phyloP scores from a whole-genome alignment of 257 asterid species.

The Primulina huaijiensis region DNA sequence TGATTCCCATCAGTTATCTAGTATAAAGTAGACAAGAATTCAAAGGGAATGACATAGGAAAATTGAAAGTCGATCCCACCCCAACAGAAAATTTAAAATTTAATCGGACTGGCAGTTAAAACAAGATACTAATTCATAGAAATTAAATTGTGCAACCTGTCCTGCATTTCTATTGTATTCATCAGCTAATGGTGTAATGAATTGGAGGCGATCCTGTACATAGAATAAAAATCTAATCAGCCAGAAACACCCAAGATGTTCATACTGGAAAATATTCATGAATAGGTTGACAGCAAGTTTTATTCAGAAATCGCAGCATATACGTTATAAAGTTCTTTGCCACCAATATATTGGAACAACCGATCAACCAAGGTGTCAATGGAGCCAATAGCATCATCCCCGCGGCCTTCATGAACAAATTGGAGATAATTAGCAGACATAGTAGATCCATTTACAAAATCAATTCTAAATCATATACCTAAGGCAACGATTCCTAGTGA shows the following conservation, averaged over 20 bases:
- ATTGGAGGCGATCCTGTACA: constrained; percentile 57
- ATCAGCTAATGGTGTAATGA: constrained; percentile 45
- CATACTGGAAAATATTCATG: constrained; percentile 13
- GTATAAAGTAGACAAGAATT: constrained; percentile 26
- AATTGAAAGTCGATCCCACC: constrained; percentile 6
- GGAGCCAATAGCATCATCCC: constrained; percentile 85
- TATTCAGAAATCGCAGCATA: constrained; percentile 23
- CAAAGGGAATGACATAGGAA: constrained; percentile 22
- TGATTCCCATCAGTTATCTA: constrained; percentile 68
- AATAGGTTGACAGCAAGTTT: constrained; percentile 20
- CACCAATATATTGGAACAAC: constrained; percentile 78
- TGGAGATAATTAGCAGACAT: constrained; percentile 20
- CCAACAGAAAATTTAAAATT: constrained; percentile 1
- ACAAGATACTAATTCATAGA: background rate
- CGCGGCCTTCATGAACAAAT: constrained; percentile 60
- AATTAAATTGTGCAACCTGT: constrained; percentile 51
- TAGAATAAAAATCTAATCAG: constrained; percentile 19
- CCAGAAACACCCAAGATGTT: constrained; percentile 27
- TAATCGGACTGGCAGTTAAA: constrained; percentile 4
- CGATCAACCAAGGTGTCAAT: constrained; percentile 70
- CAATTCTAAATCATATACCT: constrained; percentile 46
- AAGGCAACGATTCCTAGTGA: constrained; percentile 89
- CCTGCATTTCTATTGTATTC: constrained; percentile 70
- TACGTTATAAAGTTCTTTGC: constrained; percentile 72
- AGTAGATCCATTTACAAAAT: constrained; percentile 21